Evolutionary conservation across 352 stramenopile species (phyloP), one percentile per base, ranked within the genome.

Genomic region (Globisporangium recalcitrans): DNA sequence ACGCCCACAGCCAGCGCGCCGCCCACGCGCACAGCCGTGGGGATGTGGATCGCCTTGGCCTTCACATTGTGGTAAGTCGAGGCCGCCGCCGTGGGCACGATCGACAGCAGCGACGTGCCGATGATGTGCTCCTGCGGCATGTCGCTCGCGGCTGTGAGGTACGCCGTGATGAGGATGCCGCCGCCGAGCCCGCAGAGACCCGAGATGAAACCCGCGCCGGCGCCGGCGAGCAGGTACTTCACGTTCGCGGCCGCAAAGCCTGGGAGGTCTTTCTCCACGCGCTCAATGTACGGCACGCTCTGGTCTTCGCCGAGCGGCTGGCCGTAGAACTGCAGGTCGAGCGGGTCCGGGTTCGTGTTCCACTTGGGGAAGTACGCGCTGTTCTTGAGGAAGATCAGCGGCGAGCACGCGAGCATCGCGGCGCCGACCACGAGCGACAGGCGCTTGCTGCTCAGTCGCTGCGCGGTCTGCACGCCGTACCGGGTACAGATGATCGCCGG

Each of bases 41-140:
- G 85, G 40, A 95, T 64, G 59, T 95, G 85, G 57, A 95, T 85
- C 10, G 83, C 80, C 61, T 89, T 85, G 57, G 82, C 84, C 49
- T 80, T 79, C 22, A 95, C 61, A 60, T 95, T 95, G 64, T 88
- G 86, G 61, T 88, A 76, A 9, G 85, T 91, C 10, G 85, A 93
- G 8, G 85, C 85, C n/a, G 82, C 71, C 21, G 83, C 85, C 10
- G 83, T 90, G 13, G 85, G 85, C 40, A 95, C 83, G 53, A 95
- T 89, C 31, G 78, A 89, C 21, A 95, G 63, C 51, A 95, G 70
- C 58, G 85, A 95, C 19, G 85, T 95, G 46, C 85, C 85, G 51
- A 95, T 92, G 66, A 95, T 92, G 8, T 72, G 72, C 57, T 79
- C 75, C 67, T 95, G 85, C 13, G 85, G 80, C 85, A 95, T 91